Percentiles rank a stretch among this genome's conserved stretches.
Conservation (phyloP, 345 rosid genomes). For the Syzygium aqueum region DNA sequence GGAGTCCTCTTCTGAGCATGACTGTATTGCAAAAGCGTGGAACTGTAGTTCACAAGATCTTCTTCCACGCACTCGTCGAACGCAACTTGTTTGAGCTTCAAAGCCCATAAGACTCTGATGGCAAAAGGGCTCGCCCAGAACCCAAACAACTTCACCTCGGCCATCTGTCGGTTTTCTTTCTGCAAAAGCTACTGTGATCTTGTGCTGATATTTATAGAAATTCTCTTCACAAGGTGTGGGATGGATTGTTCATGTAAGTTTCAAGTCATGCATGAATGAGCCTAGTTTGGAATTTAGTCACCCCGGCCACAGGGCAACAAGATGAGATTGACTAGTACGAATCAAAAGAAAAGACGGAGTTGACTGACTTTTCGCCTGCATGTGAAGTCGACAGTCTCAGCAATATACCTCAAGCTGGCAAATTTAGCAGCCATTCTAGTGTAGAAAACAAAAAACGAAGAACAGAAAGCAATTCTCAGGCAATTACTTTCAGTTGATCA, state of each 20-base stretch:
- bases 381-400: background rate
- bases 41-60: conserved; percentile 7
- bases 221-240: background rate
- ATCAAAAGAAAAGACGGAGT: background rate
- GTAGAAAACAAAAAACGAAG: background rate
- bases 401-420: background rate
- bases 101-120: conserved; percentile 11
- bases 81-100: conserved; percentile 13
- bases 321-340: background rate
- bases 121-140: conserved; percentile 15
- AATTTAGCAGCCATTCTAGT: background rate
- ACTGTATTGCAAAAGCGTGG: conserved; percentile 10
- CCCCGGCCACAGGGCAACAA: background rate
- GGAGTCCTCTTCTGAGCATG: conserved; percentile 15
- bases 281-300: background rate
- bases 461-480: background rate
- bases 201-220: background rate
- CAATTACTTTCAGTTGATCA: background rate
- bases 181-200: background rate
- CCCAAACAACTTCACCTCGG: conserved; percentile 11
- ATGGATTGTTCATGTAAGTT: background rate
- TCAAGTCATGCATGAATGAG: background rate
- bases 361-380: background rate
- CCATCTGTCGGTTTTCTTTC: background rate
- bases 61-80: conserved; percentile 15